Conservation (phyloP, 352 stramenopile species). For the Phytopythium kandeliae region DNA sequence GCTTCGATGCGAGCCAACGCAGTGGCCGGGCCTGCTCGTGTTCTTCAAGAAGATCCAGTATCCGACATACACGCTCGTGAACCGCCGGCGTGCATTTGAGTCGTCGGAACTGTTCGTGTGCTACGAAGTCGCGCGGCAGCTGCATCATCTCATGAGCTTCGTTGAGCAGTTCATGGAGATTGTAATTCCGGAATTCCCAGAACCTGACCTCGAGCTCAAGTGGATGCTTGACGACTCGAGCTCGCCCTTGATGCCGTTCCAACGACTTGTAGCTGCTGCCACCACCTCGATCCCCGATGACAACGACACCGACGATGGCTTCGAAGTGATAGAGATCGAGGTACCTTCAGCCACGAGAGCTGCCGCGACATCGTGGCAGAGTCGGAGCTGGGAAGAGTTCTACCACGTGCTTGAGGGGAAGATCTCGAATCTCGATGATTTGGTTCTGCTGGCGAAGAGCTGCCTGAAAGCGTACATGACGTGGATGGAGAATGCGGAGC, state of each 20-base stretch:
- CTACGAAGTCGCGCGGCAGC: slow-evolving; percentile 54
- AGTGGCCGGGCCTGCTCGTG: slow-evolving; percentile 70
- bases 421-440: slow-evolving; percentile 51
- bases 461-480: slow-evolving; percentile 42
- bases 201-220: slow-evolving; percentile 44
- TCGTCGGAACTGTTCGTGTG: slow-evolving; percentile 53
- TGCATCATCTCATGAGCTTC: slow-evolving; percentile 44
- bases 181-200: slow-evolving; percentile 20
- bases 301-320: slow-evolving; percentile 15
- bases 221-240: slow-evolving; percentile 31
- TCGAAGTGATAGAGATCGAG: slow-evolving; percentile 8
- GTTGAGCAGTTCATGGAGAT: slow-evolving; percentile 41
- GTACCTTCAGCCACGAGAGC: slow-evolving; percentile 2
- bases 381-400: slow-evolving; percentile 51
- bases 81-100: slow-evolving; percentile 27
- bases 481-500: slow-evolving; percentile 21
- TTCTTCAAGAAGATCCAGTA: slow-evolving; percentile 70
- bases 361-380: slow-evolving; percentile 26
- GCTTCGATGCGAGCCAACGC: slow-evolving; percentile 35
- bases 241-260: slow-evolving; percentile 43
- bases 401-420: slow-evolving; percentile 20
- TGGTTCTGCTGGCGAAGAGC: slow-evolving; percentile 42
- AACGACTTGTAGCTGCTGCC: slow-evolving; percentile 18
- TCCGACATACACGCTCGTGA: slow-evolving; percentile 40
- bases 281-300: slow-evolving; percentile 11